Evolutionary conservation across 2,329 filamentous ascomycete genomes (phyloP).

Genomic region (Clarireedia paspali): DNA sequence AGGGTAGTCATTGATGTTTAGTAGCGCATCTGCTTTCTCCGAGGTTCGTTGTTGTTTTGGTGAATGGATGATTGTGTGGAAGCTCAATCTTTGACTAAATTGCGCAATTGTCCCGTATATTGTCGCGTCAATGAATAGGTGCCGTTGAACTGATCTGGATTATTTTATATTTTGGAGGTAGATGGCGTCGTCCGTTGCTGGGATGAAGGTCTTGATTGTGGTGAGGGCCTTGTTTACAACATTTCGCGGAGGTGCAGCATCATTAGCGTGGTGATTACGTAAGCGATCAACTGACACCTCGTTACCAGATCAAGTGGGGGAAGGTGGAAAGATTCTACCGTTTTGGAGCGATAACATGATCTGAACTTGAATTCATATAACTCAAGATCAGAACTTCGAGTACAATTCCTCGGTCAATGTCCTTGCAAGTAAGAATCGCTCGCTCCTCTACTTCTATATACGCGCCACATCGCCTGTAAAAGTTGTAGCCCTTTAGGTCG

Average conservation of each 20-base stretch:
- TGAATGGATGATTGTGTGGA: neutral
- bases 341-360: too few species aligned
- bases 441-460: too few species aligned
- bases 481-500: too few species aligned
- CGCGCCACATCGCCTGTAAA: too few species aligned
- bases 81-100: neutral
- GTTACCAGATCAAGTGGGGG: too few species aligned
- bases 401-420: too few species aligned
- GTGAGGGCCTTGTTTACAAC: slow-evolving; percentile 19
- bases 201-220: neutral
- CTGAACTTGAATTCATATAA: too few species aligned
- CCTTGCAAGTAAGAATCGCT: too few species aligned
- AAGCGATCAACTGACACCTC: too few species aligned
- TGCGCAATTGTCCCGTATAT: slow-evolving; percentile 12
- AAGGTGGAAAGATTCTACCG: too few species aligned
- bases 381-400: too few species aligned
- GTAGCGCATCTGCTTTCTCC: slow-evolving; percentile 24
- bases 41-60: slow-evolving; percentile 9
- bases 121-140: slow-evolving; percentile 22
- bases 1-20: slow-evolving; percentile 60
- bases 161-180: neutral
- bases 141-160: neutral
- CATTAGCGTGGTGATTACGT: slow-evolving; percentile 9
- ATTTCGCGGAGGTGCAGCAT: slow-evolving; percentile 29
- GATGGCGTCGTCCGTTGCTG: neutral